phyloP scores from a whole-genome alignment of 2,329 filamentous ascomycete species.

The Fusarium udum region DNA sequence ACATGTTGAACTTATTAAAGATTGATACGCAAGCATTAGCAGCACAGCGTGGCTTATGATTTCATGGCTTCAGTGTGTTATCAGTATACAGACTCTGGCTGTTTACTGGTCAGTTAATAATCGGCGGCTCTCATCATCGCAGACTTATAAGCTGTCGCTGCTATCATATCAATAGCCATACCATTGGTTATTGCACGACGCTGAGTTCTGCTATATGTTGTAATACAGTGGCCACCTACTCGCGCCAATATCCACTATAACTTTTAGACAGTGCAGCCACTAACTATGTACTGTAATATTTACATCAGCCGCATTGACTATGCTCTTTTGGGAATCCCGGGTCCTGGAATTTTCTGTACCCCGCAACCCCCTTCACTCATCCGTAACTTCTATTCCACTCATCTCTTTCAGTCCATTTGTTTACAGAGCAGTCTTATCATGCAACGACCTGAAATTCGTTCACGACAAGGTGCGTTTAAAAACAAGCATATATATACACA shows the following conservation, averaged over 20 bases:
- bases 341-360: background rate
- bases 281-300: background rate
- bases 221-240: background rate
- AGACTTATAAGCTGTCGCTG: background rate
- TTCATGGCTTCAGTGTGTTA: background rate
- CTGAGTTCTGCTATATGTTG: background rate
- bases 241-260: background rate
- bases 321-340: background rate
- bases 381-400: background rate
- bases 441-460: background rate
- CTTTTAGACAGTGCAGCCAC: background rate
- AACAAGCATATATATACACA: background rate
- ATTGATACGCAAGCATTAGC: background rate
- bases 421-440: background rate
- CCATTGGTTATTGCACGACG: background rate
- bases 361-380: background rate
- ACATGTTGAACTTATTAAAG: background rate
- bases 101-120: background rate
- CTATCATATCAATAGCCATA: background rate
- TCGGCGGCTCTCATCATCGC: background rate
- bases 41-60: background rate
- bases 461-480: background rate
- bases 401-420: background rate
- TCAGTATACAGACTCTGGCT: background rate
- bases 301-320: background rate